Evolutionary conservation across 2,329 filamentous ascomycete genomes (phyloP), one percentile per base, ranked within the genome.

Genomic region (Aspergillus aculeatus): DNA sequence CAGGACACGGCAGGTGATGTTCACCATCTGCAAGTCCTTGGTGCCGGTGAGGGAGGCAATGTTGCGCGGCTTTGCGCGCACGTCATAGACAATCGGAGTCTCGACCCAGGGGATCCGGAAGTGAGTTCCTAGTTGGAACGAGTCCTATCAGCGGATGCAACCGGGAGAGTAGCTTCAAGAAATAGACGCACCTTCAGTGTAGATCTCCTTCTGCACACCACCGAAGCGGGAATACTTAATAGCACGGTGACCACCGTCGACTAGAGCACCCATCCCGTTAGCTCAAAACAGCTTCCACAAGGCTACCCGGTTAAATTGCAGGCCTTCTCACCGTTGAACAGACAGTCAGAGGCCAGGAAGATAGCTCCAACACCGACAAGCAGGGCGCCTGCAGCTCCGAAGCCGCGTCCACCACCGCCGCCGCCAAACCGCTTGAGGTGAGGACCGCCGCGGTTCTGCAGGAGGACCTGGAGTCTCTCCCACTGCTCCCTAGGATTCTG

Each of bases 21-120:
- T 99, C 75, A 98, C 95, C 95, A 99, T 99, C 83, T 99, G 95
- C 79, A 99, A 82, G 80, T 99, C 95, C 84, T 99, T 99, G 74
- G 95, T 99, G 69, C 95, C 95, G 61, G 95, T 99, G 67, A 99
- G 86, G 67, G 95, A 98, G 67, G 95, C 90, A 70, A 99, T 93
- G 73, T 96, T 97, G 76, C 95, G 89, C 71, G 95, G 95, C 83
- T 94, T 97, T 62, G 95, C 95, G 80, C 95, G 94, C 69, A 99
- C 95, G 78, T 99, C 94, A 83, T 98, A 99, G 70, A 93, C 89
- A 77, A 99, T 87, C 54, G 95, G 92, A 4, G 93, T 96, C 81
- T 99, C 95, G 79, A 99, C 89, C 95, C 95, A 99, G 54, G 95
- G 95, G 66, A 99, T 88, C 69, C 89, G 87, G 74, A 99, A 82